These are phyloP conservation scores for Dacryopinax spathularia DNA, from an alignment of 768 basidiomycete genomes.

Conservation along the genomic window DNA sequence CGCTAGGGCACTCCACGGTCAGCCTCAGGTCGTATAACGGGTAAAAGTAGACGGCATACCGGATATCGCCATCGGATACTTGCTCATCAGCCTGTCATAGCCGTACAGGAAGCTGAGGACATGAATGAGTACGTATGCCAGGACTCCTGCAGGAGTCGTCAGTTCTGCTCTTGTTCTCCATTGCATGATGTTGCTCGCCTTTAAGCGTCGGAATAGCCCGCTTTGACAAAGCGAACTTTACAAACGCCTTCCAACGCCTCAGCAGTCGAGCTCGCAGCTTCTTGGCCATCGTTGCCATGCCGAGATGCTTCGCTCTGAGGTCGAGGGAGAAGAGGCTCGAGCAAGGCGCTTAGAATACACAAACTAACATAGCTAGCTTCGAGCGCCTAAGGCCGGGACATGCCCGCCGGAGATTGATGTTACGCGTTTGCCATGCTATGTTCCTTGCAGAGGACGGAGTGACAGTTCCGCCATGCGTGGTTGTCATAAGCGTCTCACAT, in stretches of 20 bases:
- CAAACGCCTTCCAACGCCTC: not conserved
- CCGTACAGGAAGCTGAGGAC: slow-evolving; percentile 15
- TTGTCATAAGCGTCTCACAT: too few relatives aligned
- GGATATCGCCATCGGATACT: slow-evolving; percentile 15
- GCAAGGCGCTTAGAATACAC: too few relatives aligned
- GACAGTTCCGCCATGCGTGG: too few relatives aligned
- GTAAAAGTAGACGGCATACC: slow-evolving; percentile 1
- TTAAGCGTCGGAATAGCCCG: not conserved
- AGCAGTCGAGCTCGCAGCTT: not conserved
- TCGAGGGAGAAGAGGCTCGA: too few relatives aligned
- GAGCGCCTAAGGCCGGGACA: too few relatives aligned
- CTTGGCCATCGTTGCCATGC: not conserved
- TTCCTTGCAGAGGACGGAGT: too few relatives aligned
- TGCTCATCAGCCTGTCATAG: slow-evolving; percentile 15
- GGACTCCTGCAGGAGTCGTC: slow-evolving; percentile 9
- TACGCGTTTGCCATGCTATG: too few relatives aligned
- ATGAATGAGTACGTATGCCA: slow-evolving; percentile 19
- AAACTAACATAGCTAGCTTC: too few relatives aligned
- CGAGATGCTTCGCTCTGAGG: too few relatives aligned
- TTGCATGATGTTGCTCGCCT: not conserved
- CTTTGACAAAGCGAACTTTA: not conserved
- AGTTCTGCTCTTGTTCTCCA: not conserved
- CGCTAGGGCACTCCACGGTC: not conserved
- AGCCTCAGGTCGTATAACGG: not conserved
- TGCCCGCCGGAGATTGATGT: too few relatives aligned